Evolutionary conservation across 345 rosid genomes (phyloP), one percentile per base, ranked within the genome.

Genomic region (Cochlearia excelsa): DNA sequence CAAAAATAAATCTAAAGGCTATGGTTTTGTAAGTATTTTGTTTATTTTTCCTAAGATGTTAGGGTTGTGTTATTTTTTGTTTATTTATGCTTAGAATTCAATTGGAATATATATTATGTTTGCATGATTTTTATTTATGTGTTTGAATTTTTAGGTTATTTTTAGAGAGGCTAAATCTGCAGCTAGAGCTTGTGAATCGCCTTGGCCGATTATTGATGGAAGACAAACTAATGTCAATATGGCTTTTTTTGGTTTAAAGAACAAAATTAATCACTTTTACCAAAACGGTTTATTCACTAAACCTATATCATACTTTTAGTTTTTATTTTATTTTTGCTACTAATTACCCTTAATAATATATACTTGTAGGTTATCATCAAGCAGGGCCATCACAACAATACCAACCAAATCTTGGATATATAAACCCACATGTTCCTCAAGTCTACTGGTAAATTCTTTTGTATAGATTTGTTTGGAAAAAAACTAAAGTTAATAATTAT

Each of bases 21-120:
- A 54, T 54, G 73, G 57, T 3, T 69, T 61, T 42, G 73, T 69
- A 54, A 54, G 68, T 59, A 6, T 16, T 11, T 5, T 2, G 0
- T 9, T 8, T 11, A 6, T 43, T 1, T 37, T 37, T 3, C 7
- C 40, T 34, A 34, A 34, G 37, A 34, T 3, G 3, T 34, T 34
- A 34, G 37, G 37, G 37, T 34, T 34, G 23, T 16, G 23, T 16
- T 16, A 16, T 16, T 16, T 16, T 16, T 16, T 16, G 23, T 16
- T 16, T 16, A 16, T 16, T 16, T 16, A 16, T 16, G 23, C 23
- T 16, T 16, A 16, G 23, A 16, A 16, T 16, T 16, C 23, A 16
- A 34, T 34, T 34, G 3, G 37, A 3, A 34, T 34, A 34, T 6
- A 34, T 3, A 34, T 34, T 34, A 34, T 16, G 6, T 34, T 34